Base-by-base conservation (phyloP, 2,329 filamentous ascomycete genomes). In the Colletotrichum sublineola region DNA sequence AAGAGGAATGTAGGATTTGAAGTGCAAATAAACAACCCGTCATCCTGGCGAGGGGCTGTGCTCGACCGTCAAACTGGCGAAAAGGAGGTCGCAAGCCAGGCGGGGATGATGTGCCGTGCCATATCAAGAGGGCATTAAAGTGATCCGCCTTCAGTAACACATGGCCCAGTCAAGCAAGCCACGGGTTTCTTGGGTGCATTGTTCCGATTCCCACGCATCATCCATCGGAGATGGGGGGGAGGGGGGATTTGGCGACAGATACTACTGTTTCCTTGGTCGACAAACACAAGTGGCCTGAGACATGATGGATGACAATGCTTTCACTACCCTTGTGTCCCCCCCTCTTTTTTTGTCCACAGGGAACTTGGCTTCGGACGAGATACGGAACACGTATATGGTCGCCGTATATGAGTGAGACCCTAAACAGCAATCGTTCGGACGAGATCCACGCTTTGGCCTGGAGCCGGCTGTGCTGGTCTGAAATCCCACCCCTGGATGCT, bases 341-440 rank as follows among this genome's bases (percentile, higher is more conserved):
- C 44, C 8, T 46, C n/a, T 46, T n/a, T 61, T 48, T 18, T n/a
- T 44, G 20, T 33, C 15, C 38, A 44, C 67, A 70, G 40, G 66
- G 55, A 73, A 70, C 44, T 24, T 11, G 38, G 50, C 66, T 73
- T 73, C 55, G 70, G 70, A 73, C 70, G 70, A 73, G 31, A 48
- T 48, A 62, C 66, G 66, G 70, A 65, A 65, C 66, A 65, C 40
- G 66, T 65, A 65, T 65, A 65, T 65, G 33, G 64, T 42, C 48
- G 66, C 61, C 55, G 60, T 42, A 52, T 70, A 61, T 62, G 60
- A 69, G 40, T 65, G 55, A 70, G 66, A 70, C 70, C 61, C 64
- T 57, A 73, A 72, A 70, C 70, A 69, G 18, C 55, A 73, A 31
- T 65, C 70, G 70, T 73, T 73, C 70, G 70, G 70, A 73, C 55